Base-by-base conservation (phyloP, 1,284 basidiomycete species). In the Ustilago loliicola region DNA sequence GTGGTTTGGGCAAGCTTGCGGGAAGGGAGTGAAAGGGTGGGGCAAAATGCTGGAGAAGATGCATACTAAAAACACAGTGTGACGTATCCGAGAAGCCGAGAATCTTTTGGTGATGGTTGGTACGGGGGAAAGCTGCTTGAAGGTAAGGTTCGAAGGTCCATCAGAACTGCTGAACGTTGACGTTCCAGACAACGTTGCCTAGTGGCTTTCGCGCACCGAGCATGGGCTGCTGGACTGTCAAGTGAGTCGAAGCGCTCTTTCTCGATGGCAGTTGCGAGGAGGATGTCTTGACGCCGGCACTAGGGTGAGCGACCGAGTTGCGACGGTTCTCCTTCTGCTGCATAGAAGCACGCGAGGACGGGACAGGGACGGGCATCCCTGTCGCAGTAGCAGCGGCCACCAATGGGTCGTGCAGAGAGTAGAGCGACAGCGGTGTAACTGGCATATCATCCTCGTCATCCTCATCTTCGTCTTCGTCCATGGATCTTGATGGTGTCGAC, bases 371-470 rank as follows among this genome's bases (percentile, higher is more conserved):
- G n/a, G 72, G 63, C 56, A 75, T 50, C 17, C 72, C 72, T 3
- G 68, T 64, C 2, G 66, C 75, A 29, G 61, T 68, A 21, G 77
- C 79, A 38, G 79, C 72, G 3, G 81, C 65, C 5, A 67, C 68
- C 36, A 83, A 61, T 11, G 80, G 82, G 59, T 84, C 84, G 62
- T 81, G 81, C n/a, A 80, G 60, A 25, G 82, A 81, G 66, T 83
- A 80, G 36, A 86, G 74, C 30, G 83, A 84, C 23, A 85, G 65
- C 23, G 85, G 85, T 8, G 85, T 86, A 47, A 86, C 80, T 6
- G 85, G 85, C 79, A 86, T 80, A 40, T 84, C 83, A 59, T 81
- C 78, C 48, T 83, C 81, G 36, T 83, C 81, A n/a, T 84, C 83
- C 38, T 85, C 83, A 29, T 84, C 83, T 38, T 84, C 83, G 53